These are phyloP conservation scores for Parietaria judaica DNA, from an alignment of 306 rosid species.

Conservation along the genomic window DNA sequence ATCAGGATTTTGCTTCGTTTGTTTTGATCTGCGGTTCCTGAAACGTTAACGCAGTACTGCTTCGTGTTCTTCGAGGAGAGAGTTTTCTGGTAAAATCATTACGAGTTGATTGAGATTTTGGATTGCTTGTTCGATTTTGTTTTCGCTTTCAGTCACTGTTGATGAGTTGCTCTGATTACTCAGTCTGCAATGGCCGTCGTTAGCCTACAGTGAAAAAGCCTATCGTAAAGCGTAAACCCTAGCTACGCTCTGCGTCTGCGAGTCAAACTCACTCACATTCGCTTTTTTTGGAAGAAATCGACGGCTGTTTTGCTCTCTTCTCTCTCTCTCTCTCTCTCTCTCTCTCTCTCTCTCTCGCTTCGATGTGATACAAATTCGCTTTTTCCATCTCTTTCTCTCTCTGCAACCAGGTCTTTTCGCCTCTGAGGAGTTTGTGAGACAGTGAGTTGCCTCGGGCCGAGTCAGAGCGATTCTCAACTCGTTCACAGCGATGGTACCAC, in stretches of 20 bases:
- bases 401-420: background rate
- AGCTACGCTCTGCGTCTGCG: constrained; percentile 6
- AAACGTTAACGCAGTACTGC: background rate
- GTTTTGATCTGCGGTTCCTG: background rate
- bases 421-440: background rate
- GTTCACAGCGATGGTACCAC: background rate
- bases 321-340: background rate
- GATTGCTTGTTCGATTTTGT: background rate
- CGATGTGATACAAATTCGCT: background rate
- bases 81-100: background rate
- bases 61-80: constrained; percentile 10
- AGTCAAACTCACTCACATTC: constrained; percentile 22
- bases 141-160: background rate
- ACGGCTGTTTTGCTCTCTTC: constrained; percentile 30
- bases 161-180: background rate
- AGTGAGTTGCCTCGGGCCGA: background rate
- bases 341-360: background rate
- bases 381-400: constrained; percentile 2
- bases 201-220: constrained; percentile 10
- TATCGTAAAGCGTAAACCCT: background rate
- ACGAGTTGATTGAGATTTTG: background rate
- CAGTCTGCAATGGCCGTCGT: constrained; percentile 16
- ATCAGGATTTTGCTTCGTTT: background rate
- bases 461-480: background rate
- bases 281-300: constrained; percentile 22